These are phyloP conservation scores for Starmerella stigmatis DNA, from an alignment of 805 yeast species.

Conservation along the genomic window DNA sequence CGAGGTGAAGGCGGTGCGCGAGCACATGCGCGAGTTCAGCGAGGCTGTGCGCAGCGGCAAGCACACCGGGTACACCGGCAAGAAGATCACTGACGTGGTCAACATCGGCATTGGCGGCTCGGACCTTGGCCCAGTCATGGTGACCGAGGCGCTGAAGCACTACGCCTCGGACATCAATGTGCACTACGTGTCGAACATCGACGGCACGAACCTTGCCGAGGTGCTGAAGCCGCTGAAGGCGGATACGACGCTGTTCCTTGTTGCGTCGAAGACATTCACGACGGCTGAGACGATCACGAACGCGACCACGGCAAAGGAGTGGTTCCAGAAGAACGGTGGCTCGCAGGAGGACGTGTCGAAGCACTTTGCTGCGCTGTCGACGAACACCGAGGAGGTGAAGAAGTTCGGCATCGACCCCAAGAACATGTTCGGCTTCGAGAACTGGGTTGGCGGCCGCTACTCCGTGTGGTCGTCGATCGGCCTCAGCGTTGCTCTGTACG, in stretches of 20 bases:
- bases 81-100: slow-evolving; percentile 83
- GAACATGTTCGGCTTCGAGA: slow-evolving; percentile 97
- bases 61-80: slow-evolving; percentile 97
- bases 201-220: slow-evolving; percentile 95
- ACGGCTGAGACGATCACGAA: slow-evolving; percentile 97
- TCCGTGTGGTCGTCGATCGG: slow-evolving; percentile 99
- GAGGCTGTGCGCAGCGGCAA: slow-evolving; percentile 80
- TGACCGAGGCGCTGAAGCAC: slow-evolving; percentile 92
- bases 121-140: slow-evolving; percentile 98
- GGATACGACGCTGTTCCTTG: slow-evolving; percentile 75
- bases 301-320: slow-evolving; percentile 86
- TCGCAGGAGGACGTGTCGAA: slow-evolving; percentile 72
- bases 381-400: slow-evolving; percentile 82
- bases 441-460: slow-evolving; percentile 99
- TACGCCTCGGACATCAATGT: slow-evolving; percentile 63
- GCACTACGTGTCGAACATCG: slow-evolving; percentile 96
- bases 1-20: slow-evolving; percentile 82
- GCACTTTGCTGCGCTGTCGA: slow-evolving; percentile 94
- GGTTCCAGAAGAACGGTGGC: slow-evolving; percentile 74
- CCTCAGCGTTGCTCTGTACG: slow-evolving; percentile 83
- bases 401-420: slow-evolving; percentile 95
- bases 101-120: slow-evolving; percentile 99
- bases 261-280: slow-evolving; percentile 97
- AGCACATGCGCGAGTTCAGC: slow-evolving; percentile 94
- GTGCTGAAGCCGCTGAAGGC: slow-evolving; percentile 65